Percentiles rank a stretch among this genome's conserved stretches.
These are phyloP conservation scores for Flagelloscypha sp. DNA, from an alignment of 768 basidiomycete genomes.

Conservation along the genomic window DNA sequence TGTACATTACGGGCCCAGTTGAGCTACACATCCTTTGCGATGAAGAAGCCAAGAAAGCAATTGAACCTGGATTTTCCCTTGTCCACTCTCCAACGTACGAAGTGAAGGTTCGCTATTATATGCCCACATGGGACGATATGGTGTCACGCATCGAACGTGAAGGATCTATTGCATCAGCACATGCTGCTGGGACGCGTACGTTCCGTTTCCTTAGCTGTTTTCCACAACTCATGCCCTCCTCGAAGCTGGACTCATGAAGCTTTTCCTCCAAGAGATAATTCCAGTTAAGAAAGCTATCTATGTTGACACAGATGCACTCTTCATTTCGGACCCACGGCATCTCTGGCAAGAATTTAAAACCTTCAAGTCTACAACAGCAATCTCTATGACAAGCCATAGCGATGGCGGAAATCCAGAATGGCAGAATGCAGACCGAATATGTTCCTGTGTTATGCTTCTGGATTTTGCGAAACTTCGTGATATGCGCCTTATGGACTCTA, in stretches of 20 bases:
- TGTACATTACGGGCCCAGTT: conserved; percentile 29
- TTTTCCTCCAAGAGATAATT: conserved; percentile 44
- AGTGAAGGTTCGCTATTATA: conserved; percentile 34
- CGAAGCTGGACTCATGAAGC: conserved; percentile 47
- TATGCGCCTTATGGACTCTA: conserved; percentile 40
- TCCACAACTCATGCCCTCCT: not conserved
- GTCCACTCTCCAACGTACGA: conserved; percentile 28
- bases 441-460: conserved; percentile 47
- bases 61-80: conserved; percentile 30
- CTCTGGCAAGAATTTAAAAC: conserved; percentile 35
- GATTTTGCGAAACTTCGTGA: conserved; percentile 35
- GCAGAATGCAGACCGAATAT: conserved; percentile 39
- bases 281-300: conserved; percentile 41
- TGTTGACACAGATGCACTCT: conserved; percentile 44
- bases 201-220: conserved; percentile 8
- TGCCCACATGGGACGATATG: conserved; percentile 32
- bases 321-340: conserved; percentile 37
- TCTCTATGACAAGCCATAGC: conserved; percentile 38
- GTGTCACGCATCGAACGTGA: conserved; percentile 35
- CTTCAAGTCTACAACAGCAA: conserved; percentile 26
- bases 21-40: conserved; percentile 40
- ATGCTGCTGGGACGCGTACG: conserved; percentile 41
- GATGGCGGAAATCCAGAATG: conserved; percentile 31
- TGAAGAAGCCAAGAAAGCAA: conserved; percentile 27
- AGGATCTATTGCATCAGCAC: conserved; percentile 35